phyloP scores from a whole-genome alignment of 164 flowering plant species.

The Hamamelis virginiana region DNA sequence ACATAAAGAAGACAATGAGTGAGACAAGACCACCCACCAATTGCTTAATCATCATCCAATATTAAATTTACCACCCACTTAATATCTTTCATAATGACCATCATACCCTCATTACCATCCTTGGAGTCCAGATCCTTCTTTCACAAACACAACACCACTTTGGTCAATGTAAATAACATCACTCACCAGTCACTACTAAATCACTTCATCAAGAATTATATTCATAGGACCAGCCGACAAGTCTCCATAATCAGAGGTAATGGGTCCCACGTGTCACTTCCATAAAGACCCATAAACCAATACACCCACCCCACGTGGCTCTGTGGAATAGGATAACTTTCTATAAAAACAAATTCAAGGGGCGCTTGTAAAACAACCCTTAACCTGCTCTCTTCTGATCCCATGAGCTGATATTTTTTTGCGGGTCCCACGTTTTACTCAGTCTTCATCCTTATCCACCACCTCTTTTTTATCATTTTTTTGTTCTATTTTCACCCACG shows the following conservation, averaged over 20 bases:
- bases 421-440: constrained; percentile 21
- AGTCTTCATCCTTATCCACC: constrained; percentile 44
- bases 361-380: constrained; percentile 22
- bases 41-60: too few species aligned
- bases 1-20: too few species aligned
- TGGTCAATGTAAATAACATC: too few species aligned
- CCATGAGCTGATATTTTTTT: constrained; percentile 9
- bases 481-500: background rate
- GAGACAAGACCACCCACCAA: too few species aligned
- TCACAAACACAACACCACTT: too few species aligned
- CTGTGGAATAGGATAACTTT: constrained; percentile 14
- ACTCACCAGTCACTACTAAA: too few species aligned
- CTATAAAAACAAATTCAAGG: background rate
- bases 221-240: too few species aligned
- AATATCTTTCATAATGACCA: too few species aligned
- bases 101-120: too few species aligned
- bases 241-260: background rate
- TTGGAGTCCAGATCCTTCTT: too few species aligned
- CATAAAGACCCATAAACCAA: background rate
- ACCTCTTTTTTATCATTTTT: background rate
- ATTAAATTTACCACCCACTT: too few species aligned
- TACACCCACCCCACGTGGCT: constrained; percentile 8
- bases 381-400: constrained; percentile 1
- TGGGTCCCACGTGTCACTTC: background rate
- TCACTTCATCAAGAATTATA: too few species aligned